A percentile compares a stretch with the other conserved stretches of the same genome.
phyloP scores from a whole-genome alignment of 305 asterid species.

The Fraxinus platypoda region DNA sequence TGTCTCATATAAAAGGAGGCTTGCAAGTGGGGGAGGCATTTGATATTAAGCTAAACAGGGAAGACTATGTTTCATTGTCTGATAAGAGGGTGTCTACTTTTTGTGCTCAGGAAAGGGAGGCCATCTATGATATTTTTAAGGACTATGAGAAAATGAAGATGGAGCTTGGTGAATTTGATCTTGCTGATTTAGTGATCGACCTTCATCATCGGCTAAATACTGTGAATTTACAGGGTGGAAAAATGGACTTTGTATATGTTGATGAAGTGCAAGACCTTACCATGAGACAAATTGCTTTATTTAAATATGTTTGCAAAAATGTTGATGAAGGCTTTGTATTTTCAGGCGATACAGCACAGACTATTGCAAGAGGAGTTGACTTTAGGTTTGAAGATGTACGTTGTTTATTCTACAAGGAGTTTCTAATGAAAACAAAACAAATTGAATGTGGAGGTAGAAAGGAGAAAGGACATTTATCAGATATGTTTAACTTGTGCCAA shows the following conservation, averaged over 20 bases:
- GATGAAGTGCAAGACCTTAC: conserved; percentile 86
- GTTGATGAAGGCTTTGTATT: conserved; percentile 65
- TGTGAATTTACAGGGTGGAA: conserved; percentile 39
- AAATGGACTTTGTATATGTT: conserved; percentile 75
- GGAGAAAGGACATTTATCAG: conserved; percentile 55
- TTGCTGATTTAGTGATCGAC: conserved; percentile 67
- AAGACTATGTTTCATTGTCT: conserved; percentile 47
- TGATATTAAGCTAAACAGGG: conserved; percentile 24
- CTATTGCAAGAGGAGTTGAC: conserved; percentile 72
- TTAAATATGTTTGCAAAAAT: conserved; percentile 57
- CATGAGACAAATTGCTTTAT: conserved; percentile 64
- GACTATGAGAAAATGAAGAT: conserved; percentile 66
- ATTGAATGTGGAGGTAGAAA: conserved; percentile 26
- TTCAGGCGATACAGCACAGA: conserved; percentile 77
- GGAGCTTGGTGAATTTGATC: conserved; percentile 54
- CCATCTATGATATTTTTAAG: conserved; percentile 55
- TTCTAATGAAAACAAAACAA: conserved; percentile 37
- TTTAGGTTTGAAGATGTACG: conserved; percentile 71
- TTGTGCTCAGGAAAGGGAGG: conserved; percentile 34
- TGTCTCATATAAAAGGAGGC: conserved; percentile 78
- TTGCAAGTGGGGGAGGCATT: conserved; percentile 32
- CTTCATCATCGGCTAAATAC: conserved; percentile 48
- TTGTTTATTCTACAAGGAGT: conserved; percentile 60
- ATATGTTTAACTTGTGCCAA: conserved; percentile 45
- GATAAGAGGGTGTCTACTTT: conserved; percentile 52